These are phyloP conservation scores for Prototheca wickerhamii DNA, from an alignment of 163 green algal species.

Conservation along the genomic window DNA sequence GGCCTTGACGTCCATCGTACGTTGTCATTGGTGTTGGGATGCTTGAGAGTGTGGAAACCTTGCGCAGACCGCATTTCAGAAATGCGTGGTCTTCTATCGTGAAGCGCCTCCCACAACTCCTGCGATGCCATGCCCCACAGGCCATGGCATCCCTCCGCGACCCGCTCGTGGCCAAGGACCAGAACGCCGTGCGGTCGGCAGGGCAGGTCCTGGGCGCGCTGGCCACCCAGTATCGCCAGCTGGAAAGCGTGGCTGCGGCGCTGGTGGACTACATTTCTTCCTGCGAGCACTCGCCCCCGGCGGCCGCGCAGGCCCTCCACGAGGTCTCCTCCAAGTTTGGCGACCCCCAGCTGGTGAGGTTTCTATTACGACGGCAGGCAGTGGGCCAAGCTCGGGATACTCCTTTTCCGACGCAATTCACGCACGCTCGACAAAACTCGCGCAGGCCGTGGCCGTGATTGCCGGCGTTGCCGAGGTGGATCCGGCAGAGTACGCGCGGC, in stretches of 20 bases:
- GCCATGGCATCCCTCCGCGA: neutral
- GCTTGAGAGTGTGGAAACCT: too few species aligned
- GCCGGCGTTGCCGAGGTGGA: constrained; percentile 50
- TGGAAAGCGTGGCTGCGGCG: constrained; percentile 36
- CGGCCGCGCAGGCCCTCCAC: constrained; percentile 47
- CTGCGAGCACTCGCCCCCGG: constrained; percentile 52
- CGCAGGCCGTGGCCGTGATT: constrained; percentile 48
- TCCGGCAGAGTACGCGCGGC: constrained; percentile 48
- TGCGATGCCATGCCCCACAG: too few species aligned
- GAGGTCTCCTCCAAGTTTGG: constrained; percentile 28
- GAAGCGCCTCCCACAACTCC: too few species aligned
- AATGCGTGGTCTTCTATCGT: too few species aligned
- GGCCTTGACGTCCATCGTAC: constrained; percentile 33
- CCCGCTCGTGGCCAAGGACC: constrained; percentile 14
- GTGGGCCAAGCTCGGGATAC: too few species aligned
- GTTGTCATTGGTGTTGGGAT: too few species aligned
- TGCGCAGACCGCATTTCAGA: too few species aligned
- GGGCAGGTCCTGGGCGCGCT: constrained; percentile 34
- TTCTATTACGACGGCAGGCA: too few species aligned
- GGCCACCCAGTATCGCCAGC: constrained; percentile 48
- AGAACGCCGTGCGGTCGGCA: constrained; percentile 17
- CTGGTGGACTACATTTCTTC: constrained; percentile 53
- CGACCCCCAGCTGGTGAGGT: constrained; percentile 34
- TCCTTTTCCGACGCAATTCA: too few species aligned
- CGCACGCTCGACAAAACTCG: too few species aligned